A percentile compares a stretch with the other conserved stretches of the same genome.
Evolutionary conservation across 1,284 basidiomycete species (phyloP).

Genomic region (Apiotrichum mycotoxinovorans): DNA sequence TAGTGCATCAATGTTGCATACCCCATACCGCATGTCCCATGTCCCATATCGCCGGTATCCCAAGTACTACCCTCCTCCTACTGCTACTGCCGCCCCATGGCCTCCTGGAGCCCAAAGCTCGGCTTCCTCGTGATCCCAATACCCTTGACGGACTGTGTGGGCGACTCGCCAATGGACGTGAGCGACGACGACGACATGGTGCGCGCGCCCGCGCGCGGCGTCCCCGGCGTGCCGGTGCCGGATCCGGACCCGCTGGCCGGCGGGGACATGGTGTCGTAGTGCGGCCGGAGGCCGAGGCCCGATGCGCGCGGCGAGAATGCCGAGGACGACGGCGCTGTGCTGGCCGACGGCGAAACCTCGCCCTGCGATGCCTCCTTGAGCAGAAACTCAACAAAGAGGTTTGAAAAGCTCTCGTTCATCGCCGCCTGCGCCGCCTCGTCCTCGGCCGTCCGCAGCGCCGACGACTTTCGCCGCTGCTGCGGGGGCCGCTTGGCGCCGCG

Average conservation of each 20-base stretch:
- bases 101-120: slow-evolving; percentile 19
- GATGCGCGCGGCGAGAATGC: neutral
- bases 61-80: too few relatives aligned
- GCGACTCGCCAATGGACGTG: neutral
- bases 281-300: neutral
- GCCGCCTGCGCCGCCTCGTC: slow-evolving; percentile 48
- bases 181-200: neutral
- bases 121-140: slow-evolving; percentile 6
- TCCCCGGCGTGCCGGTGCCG: neutral
- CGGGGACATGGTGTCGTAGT: slow-evolving; percentile 1
- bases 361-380: slow-evolving; percentile 72
- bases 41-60: too few relatives aligned
- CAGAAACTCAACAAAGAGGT: slow-evolving; percentile 91
- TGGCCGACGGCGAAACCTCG: slow-evolving; percentile 14
- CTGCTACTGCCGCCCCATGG: slow-evolving; percentile 6
- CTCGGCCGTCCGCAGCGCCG: slow-evolving; percentile 52
- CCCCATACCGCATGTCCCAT: too few relatives aligned
- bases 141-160: neutral
- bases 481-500: slow-evolving; percentile 42
- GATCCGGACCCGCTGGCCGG: slow-evolving; percentile 8
- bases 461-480: slow-evolving; percentile 59
- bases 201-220: neutral
- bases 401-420: slow-evolving; percentile 69
- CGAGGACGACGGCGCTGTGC: neutral
- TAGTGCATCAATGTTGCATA: too few relatives aligned